Conservation (phyloP, 225 moss, liverwort and hornwort species). For the Polytrichum commune region DNA sequence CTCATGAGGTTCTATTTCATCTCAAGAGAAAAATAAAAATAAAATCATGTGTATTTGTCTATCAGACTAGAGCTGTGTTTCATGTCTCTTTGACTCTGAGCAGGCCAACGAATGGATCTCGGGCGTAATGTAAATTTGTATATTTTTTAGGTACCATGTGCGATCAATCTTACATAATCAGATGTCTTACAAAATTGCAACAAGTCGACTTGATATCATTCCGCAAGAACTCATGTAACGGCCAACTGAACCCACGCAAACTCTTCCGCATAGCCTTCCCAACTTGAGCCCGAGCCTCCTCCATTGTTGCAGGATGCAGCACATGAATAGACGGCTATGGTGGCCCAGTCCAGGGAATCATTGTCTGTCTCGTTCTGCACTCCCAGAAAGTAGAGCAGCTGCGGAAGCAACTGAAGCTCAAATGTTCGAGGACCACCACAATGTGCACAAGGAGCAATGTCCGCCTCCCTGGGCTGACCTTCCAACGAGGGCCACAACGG, state of each 20-base stretch:
- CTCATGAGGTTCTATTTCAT: too few species aligned
- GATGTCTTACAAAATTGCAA: too few species aligned
- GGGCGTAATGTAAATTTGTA: too few species aligned
- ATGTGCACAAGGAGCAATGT: conserved; percentile 55
- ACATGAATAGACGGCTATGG: conserved; percentile 87
- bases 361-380: conserved; percentile 58
- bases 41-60: too few species aligned
- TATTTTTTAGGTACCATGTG: too few species aligned
- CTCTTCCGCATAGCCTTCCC: conserved; percentile 69
- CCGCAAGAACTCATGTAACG: conserved; percentile 4
- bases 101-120: too few species aligned
- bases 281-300: conserved; percentile 6
- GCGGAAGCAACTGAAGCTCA: conserved; percentile 90
- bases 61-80: too few species aligned
- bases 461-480: conserved; percentile 52
- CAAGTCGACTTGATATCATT: too few species aligned
- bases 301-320: conserved; percentile 47
- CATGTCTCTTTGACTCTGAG: too few species aligned
- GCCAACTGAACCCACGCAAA: conserved; percentile 90
- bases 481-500: conserved; percentile 84
- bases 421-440: conserved; percentile 76
- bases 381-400: conserved; percentile 85
- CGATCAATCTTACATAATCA: too few species aligned
- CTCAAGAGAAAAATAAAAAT: too few species aligned
- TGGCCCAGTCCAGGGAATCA: conserved; percentile 92